Conservation (phyloP, 2,329 filamentous ascomycete species). For the Colletotrichum sp. region DNA sequence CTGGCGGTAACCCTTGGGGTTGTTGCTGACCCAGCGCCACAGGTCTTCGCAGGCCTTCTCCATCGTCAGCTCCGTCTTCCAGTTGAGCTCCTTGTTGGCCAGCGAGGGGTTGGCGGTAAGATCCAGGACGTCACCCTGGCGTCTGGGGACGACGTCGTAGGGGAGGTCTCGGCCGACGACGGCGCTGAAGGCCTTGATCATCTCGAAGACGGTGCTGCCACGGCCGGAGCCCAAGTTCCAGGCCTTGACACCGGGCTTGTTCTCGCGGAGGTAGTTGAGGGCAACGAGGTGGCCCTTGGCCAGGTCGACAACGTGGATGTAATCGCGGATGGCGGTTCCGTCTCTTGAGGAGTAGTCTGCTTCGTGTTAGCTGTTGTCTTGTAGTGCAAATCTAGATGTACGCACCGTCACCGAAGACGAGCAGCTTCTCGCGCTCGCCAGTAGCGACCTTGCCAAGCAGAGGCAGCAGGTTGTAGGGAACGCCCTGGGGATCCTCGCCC, state of each 20-base stretch:
- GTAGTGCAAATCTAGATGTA: not conserved
- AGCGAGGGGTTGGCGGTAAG: constrained; percentile 89
- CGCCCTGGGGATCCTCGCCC: constrained; percentile 95
- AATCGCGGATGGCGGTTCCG: constrained; percentile 94
- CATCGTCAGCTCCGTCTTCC: constrained; percentile 89
- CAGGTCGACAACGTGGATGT: constrained; percentile 95
- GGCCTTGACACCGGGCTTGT: constrained; percentile 87
- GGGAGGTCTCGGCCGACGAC: constrained; percentile 85
- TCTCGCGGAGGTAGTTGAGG: constrained; percentile 84
- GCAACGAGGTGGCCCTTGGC: constrained; percentile 86
- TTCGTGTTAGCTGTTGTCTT: constrained; percentile 20
- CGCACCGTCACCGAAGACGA: constrained; percentile 92
- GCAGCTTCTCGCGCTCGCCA: constrained; percentile 89
- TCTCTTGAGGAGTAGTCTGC: constrained; percentile 89
- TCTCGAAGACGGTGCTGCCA: constrained; percentile 95
- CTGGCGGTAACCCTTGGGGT: constrained; percentile 93
- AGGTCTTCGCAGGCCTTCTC: constrained; percentile 94
- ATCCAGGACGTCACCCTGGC: constrained; percentile 90
- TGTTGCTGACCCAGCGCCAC: constrained; percentile 97
- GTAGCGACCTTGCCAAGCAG: constrained; percentile 95
- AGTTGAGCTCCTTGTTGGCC: constrained; percentile 87
- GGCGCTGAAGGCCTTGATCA: constrained; percentile 90
- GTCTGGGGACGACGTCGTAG: constrained; percentile 83
- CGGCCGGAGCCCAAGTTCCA: constrained; percentile 97
- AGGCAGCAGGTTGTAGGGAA: constrained; percentile 95